Conservation (phyloP, 1,284 basidiomycete species). For the Melampsora americana region DNA sequence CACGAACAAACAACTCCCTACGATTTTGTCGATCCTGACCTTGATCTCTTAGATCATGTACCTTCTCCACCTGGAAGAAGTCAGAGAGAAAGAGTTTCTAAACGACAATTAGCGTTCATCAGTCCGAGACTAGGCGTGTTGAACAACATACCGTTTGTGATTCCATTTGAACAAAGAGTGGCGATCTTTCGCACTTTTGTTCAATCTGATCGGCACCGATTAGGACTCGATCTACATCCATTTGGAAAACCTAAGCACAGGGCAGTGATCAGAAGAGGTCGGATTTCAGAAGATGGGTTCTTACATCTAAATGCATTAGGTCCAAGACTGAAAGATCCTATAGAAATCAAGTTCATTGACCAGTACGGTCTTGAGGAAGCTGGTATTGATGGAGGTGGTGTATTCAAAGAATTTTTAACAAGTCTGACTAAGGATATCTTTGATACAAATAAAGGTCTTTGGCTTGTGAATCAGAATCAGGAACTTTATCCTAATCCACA, state of each 20-base stretch:
- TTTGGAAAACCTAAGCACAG: constrained; percentile 45
- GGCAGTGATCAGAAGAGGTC: constrained; percentile 69
- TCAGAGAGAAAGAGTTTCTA: constrained; percentile 55
- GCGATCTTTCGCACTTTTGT: constrained; percentile 84
- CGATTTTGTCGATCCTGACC: background rate
- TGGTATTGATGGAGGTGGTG: constrained; percentile 91
- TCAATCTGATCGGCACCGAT: constrained; percentile 59
- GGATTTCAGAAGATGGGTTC: constrained; percentile 84
- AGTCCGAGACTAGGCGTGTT: constrained; percentile 84
- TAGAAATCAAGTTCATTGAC: constrained; percentile 87
- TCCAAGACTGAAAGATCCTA: constrained; percentile 69
- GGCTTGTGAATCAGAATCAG: constrained; percentile 82
- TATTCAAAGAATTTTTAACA: constrained; percentile 98
- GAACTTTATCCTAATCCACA: constrained; percentile 94
- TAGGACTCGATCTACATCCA: constrained; percentile 38
- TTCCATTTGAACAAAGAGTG: constrained; percentile 87
- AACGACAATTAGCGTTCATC: constrained; percentile 71
- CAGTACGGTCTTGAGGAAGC: constrained; percentile 81
- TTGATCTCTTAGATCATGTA: constrained; percentile 44
- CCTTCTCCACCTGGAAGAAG: background rate
- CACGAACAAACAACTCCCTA: constrained; percentile 45
- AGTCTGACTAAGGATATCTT: constrained; percentile 87
- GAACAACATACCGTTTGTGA: constrained; percentile 93
- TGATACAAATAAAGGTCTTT: constrained; percentile 87
- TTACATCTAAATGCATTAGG: constrained; percentile 67